phyloP scores from a whole-genome alignment of 2,329 filamentous ascomycete genomes.

The Verticillium tricorpus region DNA sequence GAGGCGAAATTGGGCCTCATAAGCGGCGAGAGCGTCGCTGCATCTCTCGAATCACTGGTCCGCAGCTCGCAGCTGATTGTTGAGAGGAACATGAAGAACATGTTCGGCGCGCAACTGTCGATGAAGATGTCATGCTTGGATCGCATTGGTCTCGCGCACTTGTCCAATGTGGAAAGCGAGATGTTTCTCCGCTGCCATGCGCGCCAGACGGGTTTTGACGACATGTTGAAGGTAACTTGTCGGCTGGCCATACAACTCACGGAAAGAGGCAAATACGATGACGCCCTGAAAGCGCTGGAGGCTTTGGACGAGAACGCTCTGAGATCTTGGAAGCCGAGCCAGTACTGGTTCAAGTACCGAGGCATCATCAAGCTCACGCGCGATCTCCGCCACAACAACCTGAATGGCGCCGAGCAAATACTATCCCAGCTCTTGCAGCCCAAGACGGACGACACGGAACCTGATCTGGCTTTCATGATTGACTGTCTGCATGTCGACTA shows the following conservation, averaged over 20 bases:
- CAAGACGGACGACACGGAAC: constrained; percentile 44
- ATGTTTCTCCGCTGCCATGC: constrained; percentile 72
- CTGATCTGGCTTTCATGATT: constrained; percentile 46
- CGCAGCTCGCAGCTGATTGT: constrained; percentile 78
- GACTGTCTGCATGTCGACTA: constrained; percentile 50
- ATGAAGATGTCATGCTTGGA: constrained; percentile 71
- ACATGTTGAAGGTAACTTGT: constrained; percentile 70
- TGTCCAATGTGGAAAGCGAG: constrained; percentile 61
- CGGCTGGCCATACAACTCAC: constrained; percentile 56
- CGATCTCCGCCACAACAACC: constrained; percentile 52
- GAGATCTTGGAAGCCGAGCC: constrained; percentile 71
- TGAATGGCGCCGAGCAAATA: constrained; percentile 45
- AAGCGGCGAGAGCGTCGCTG: constrained; percentile 60
- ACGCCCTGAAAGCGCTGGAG: constrained; percentile 47
- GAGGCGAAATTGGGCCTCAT: constrained; percentile 78
- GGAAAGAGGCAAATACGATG: constrained; percentile 64
- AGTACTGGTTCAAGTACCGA: constrained; percentile 65
- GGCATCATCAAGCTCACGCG: constrained; percentile 61
- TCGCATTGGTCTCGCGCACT: constrained; percentile 59
- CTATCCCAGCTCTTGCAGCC: constrained; percentile 50
- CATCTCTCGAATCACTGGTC: constrained; percentile 72
- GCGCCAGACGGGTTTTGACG: constrained; percentile 58
- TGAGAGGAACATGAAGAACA: constrained; percentile 67
- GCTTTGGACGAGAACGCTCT: constrained; percentile 54
- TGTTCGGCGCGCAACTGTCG: constrained; percentile 70